These are phyloP conservation scores for Mortierella sp. DNA, from an alignment of 371 early-diverging fungal species.

Conservation along the genomic window DNA sequence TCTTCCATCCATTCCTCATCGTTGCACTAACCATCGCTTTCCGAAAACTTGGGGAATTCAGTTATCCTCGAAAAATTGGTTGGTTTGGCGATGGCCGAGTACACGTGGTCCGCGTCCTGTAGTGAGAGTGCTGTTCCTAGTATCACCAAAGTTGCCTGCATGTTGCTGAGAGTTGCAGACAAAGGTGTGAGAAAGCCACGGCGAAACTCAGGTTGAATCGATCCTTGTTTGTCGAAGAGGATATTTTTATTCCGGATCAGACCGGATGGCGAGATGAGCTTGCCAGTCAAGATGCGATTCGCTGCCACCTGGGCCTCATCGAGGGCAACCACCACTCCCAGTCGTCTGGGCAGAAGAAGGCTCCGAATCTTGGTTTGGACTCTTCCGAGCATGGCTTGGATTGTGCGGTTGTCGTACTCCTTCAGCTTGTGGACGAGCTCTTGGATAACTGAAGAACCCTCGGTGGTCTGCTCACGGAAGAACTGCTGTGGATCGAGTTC, in stretches of 20 bases:
- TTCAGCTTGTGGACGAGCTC: slow-evolving; percentile 15
- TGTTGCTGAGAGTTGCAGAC: neutral
- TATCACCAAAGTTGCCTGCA: slow-evolving; percentile 31
- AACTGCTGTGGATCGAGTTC: slow-evolving; percentile 31
- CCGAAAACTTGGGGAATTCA: slow-evolving; percentile 1
- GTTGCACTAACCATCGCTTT: neutral
- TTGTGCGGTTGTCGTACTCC: slow-evolving; percentile 18
- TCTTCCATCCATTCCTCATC: too few species aligned
- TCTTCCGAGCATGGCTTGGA: slow-evolving; percentile 10
- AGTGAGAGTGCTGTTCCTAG: slow-evolving; percentile 44
- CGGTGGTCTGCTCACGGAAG: slow-evolving; percentile 37
- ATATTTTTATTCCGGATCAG: slow-evolving; percentile 1
- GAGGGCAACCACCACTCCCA: slow-evolving; percentile 40
- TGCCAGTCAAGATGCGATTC: slow-evolving; percentile 9
- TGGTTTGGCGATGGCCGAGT: slow-evolving; percentile 24
- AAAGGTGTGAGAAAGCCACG: slow-evolving; percentile 26
- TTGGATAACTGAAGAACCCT: slow-evolving; percentile 19
- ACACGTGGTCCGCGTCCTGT: slow-evolving; percentile 30
- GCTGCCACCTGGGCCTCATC: slow-evolving; percentile 45
- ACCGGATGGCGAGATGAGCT: slow-evolving; percentile 10
- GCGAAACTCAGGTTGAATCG: slow-evolving; percentile 5
- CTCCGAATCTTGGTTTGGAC: slow-evolving; percentile 3
- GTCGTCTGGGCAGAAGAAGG: slow-evolving; percentile 3
- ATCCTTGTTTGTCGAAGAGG: slow-evolving; percentile 9
- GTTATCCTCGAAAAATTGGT: slow-evolving; percentile 5